A percentile compares a stretch with the other conserved stretches of the same genome.
Conservation (phyloP, 2,329 filamentous ascomycete species). For the Diplodia mutila region DNA sequence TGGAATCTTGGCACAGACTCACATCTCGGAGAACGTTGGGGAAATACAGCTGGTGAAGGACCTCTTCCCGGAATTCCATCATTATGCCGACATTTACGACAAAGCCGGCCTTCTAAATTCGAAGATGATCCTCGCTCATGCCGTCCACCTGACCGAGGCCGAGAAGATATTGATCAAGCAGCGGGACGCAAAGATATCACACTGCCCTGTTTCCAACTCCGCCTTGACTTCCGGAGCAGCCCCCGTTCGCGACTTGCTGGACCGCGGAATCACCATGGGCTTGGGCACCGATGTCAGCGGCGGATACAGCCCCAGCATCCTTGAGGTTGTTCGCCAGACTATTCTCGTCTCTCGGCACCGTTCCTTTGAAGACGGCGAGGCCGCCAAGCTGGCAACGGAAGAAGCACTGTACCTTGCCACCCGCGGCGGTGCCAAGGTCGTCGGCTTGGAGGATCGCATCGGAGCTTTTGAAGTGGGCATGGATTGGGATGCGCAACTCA, state of each 20-base stretch:
- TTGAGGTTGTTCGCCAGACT: slow-evolving; percentile 83
- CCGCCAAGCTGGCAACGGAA: slow-evolving; percentile 74
- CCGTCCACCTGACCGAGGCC: slow-evolving; percentile 70
- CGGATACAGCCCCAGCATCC: slow-evolving; percentile 79
- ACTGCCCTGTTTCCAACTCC: slow-evolving; percentile 88
- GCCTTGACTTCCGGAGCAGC: slow-evolving; percentile 79
- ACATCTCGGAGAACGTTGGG: slow-evolving; percentile 79
- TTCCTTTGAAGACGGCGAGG: slow-evolving; percentile 55
- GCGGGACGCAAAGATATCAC: slow-evolving; percentile 69
- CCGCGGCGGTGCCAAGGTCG: slow-evolving; percentile 79
- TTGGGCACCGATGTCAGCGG: slow-evolving; percentile 91
- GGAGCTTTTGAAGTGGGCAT: slow-evolving; percentile 85
- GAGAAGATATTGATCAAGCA: slow-evolving; percentile 69
- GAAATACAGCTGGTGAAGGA: slow-evolving; percentile 73
- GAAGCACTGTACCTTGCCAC: slow-evolving; percentile 88
- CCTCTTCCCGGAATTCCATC: slow-evolving; percentile 66
- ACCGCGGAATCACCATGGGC: slow-evolving; percentile 76
- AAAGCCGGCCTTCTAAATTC: slow-evolving; percentile 67
- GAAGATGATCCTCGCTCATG: slow-evolving; percentile 83
- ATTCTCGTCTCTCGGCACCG: slow-evolving; percentile 75
- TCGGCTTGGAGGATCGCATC: slow-evolving; percentile 72
- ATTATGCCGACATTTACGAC: slow-evolving; percentile 83
- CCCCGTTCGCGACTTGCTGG: slow-evolving; percentile 73
- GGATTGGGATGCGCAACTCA: slow-evolving; percentile 88
- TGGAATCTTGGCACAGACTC: slow-evolving; percentile 77